A percentile compares a stretch with the other conserved stretches of the same genome.
Conservation (phyloP, 2,329 filamentous ascomycete genomes). For the Hymenoscyphus fructigenus region DNA sequence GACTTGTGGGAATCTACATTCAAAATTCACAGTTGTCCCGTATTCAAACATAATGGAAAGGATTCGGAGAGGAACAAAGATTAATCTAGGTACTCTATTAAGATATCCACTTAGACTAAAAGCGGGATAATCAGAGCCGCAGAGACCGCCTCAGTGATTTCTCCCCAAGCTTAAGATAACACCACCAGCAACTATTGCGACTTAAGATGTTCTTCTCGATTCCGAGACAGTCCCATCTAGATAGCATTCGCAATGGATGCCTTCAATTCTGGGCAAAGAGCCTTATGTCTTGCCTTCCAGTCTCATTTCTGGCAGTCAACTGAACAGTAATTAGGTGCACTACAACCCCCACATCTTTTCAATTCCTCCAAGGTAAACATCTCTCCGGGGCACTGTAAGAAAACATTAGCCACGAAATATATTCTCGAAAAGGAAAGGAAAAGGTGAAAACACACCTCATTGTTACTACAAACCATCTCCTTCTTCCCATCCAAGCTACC, state of each 20-base stretch:
- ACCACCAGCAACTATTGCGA: too few species aligned
- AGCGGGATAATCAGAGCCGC: too few species aligned
- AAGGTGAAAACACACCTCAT: neutral
- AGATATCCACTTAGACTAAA: too few species aligned
- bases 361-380: neutral
- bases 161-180: too few species aligned
- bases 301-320: conserved; percentile 7
- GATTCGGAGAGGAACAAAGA: neutral
- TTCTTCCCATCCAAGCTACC: neutral
- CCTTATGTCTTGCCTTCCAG: conserved; percentile 10
- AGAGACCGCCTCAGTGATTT: too few species aligned
- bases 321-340: conserved; percentile 4
- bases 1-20: too few species aligned
- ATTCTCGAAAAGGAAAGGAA: neutral
- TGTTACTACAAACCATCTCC: neutral
- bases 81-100: neutral
- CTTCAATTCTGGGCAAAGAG: neutral
- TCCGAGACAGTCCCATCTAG: neutral
- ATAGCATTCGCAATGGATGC: neutral
- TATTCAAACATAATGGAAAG: too few species aligned
- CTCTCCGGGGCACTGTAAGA: neutral
- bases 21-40: too few species aligned
- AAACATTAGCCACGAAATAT: neutral
- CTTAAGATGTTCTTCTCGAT: too few species aligned
- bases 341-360: conserved; percentile 3